Evolutionary conservation across 2,329 filamentous ascomycete species (phyloP).

Genomic region (Cercospora sesami): DNA sequence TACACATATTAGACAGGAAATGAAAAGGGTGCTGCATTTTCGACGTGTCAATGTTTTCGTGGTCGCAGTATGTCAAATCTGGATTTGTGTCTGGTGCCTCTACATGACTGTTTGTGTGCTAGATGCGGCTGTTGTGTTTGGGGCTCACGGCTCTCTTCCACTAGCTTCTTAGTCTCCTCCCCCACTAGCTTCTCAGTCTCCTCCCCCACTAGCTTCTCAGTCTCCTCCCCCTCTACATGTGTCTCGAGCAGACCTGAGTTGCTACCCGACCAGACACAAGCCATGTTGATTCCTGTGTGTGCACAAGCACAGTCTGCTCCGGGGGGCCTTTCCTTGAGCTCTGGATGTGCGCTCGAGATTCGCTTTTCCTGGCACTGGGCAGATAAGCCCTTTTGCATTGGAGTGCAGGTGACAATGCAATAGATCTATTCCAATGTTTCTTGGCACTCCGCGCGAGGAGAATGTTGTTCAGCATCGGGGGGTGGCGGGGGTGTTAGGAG

Average conservation of each 20-base stretch:
- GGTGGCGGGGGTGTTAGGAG: background rate
- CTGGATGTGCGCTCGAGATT: background rate
- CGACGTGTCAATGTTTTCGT: background rate
- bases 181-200: background rate
- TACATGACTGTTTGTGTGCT: background rate
- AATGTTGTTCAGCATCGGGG: background rate
- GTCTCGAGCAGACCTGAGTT: background rate
- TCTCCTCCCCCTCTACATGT: background rate
- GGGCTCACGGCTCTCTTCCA: background rate
- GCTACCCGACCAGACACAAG: background rate
- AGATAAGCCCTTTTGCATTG: background rate
- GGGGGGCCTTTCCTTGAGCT: background rate
- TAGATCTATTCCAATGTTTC: background rate
- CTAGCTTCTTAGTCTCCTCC: background rate
- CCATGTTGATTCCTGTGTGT: background rate
- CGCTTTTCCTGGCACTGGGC: background rate
- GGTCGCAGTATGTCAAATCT: background rate
- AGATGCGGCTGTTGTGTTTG: background rate
- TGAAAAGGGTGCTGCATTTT: background rate
- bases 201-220: background rate
- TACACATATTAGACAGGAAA: constrained; percentile 69
- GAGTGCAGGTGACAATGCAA: background rate
- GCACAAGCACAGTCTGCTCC: background rate
- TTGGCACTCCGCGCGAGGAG: background rate
- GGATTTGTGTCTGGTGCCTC: background rate